These are phyloP conservation scores for Fusarium pseudocircinatum DNA, from an alignment of 2,329 filamentous ascomycete genomes.

Conservation along the genomic window DNA sequence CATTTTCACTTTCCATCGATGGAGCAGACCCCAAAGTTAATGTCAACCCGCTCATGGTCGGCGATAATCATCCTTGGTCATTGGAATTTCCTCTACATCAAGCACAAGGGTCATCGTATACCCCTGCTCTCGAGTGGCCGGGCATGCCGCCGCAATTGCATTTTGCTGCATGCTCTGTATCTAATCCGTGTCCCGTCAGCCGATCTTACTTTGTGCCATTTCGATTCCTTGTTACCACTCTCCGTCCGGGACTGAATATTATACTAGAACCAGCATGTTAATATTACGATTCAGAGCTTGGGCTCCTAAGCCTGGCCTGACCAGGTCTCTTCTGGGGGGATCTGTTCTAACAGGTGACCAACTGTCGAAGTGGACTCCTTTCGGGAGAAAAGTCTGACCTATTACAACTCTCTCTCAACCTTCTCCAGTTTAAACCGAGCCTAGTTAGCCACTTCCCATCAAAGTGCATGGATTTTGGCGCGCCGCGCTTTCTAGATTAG, in stretches of 20 bases:
- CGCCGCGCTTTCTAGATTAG: constrained; percentile 24
- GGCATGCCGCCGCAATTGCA: constrained; percentile 35
- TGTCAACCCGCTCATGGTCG: constrained; percentile 25
- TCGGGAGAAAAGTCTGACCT: constrained; percentile 36
- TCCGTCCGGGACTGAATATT: constrained; percentile 21
- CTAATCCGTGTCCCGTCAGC: constrained; percentile 41
- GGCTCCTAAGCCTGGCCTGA: constrained; percentile 17
- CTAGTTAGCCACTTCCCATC: constrained; percentile 31
- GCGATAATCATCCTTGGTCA: constrained; percentile 30
- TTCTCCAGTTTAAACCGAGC: constrained; percentile 33
- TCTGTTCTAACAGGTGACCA: constrained; percentile 43
- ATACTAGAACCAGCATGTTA: constrained; percentile 29
- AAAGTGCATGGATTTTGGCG: constrained; percentile 39
- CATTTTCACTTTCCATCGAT: constrained; percentile 24
- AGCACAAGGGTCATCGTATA: constrained; percentile 25
- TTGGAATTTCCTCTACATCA: constrained; percentile 27
- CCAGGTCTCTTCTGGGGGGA: constrained; percentile 41
- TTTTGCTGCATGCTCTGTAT: constrained; percentile 28
- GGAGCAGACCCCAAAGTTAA: constrained; percentile 8
- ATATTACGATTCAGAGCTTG: constrained; percentile 30
- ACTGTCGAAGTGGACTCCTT: constrained; percentile 35
- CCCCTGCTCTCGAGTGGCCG: constrained; percentile 38
- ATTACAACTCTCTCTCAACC: constrained; percentile 25
- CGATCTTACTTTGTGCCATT: constrained; percentile 37
- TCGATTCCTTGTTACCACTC: constrained; percentile 21